Conservation (phyloP, 148 eudicot species). For the Vaccinium macrocarpon region DNA sequence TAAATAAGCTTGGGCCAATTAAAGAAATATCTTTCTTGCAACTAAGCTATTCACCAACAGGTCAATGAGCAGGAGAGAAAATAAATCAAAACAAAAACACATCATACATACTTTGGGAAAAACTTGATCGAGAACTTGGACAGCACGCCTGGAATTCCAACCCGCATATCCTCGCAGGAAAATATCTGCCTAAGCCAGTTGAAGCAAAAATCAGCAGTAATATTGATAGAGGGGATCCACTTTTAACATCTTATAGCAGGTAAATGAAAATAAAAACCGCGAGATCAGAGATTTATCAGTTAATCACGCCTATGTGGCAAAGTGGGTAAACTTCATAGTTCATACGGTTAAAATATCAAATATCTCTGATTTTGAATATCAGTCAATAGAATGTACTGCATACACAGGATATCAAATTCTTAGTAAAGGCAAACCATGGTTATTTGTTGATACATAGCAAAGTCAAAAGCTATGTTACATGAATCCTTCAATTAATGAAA, state of each 20-base stretch:
- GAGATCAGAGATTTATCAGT: background rate
- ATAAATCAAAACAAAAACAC: background rate
- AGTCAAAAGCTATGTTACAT: background rate
- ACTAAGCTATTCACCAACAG: slow-evolving; percentile 2
- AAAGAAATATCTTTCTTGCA: background rate
- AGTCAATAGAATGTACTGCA: too few species aligned
- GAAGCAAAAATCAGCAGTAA: slow-evolving; percentile 7
- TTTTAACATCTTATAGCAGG: background rate
- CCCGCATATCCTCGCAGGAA: slow-evolving; percentile 52
- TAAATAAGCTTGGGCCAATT: background rate
- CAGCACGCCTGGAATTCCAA: slow-evolving; percentile 59
- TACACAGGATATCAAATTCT: background rate
- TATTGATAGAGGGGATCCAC: background rate
- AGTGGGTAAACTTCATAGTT: background rate
- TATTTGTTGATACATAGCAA: background rate
- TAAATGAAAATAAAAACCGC: background rate
- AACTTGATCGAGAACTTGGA: slow-evolving; percentile 40
- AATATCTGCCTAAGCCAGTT: slow-evolving; percentile 44
- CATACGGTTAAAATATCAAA: background rate
- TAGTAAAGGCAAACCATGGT: background rate
- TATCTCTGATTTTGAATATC: background rate
- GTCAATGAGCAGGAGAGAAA: background rate
- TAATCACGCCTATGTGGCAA: background rate
- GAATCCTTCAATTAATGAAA: too few species aligned
- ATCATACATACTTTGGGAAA: slow-evolving; percentile 45